Evolutionary conservation across 2,329 filamentous ascomycete species (phyloP).

Genomic region (Arachnomyces sp.): DNA sequence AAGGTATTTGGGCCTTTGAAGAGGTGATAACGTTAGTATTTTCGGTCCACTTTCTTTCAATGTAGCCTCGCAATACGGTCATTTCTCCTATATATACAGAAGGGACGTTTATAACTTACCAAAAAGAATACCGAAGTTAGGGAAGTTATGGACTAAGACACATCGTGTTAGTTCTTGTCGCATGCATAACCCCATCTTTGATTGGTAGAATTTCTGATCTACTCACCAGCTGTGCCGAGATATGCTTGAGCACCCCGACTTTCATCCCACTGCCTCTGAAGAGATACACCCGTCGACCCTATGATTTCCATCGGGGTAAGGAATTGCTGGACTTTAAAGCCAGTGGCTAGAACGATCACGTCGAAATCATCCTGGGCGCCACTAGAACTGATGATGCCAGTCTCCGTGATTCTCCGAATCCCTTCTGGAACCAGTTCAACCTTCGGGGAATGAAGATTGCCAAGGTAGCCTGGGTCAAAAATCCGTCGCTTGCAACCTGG

Average conservation of each 20-base stretch:
- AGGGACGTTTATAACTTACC: conserved; percentile 7
- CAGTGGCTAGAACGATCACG: conserved; percentile 27
- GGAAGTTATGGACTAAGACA: conserved; percentile 19
- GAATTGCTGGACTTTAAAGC: conserved; percentile 30
- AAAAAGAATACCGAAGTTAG: conserved; percentile 20
- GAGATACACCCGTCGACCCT: conserved; percentile 16
- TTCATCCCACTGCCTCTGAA: conserved; percentile 22
- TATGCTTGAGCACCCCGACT: conserved; percentile 25
- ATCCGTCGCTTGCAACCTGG: conserved; percentile 3
- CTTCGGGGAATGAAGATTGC: conserved; percentile 7
- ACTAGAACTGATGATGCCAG: conserved; percentile 9
- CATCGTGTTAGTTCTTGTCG: too few relatives aligned
- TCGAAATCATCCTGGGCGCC: conserved; percentile 18
- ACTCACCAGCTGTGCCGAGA: conserved; percentile 13
- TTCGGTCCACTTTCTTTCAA: neutral
- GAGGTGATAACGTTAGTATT: neutral
- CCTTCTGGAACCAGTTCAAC: conserved; percentile 10
- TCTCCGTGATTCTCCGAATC: conserved; percentile 11
- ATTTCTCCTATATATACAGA: too few relatives aligned
- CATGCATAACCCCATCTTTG: too few relatives aligned
- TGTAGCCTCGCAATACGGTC: too few relatives aligned
- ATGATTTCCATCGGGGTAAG: conserved; percentile 26
- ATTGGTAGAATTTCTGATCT: too few relatives aligned
- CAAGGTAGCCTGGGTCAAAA: conserved; percentile 3
- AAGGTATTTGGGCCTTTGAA: conserved; percentile 21